Evolutionary conservation across 306 rosid genomes (phyloP), one percentile per base, ranked within the genome.

Genomic region (Ammopiptanthus mongolicus): DNA sequence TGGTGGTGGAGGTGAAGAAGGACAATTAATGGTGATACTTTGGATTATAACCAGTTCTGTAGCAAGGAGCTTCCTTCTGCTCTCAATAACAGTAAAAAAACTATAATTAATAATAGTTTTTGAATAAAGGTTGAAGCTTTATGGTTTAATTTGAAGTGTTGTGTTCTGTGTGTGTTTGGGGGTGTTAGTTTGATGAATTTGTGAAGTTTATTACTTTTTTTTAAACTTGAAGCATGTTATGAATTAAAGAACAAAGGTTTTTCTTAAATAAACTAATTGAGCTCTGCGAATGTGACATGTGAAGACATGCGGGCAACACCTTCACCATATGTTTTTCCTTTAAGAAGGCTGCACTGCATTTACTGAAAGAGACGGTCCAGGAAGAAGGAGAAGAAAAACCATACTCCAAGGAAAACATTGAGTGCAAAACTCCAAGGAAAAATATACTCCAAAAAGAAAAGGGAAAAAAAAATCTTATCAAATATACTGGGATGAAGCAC

Each of bases 11-110:
- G 80, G 96, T 92, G 73, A 92, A 86, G 88, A 92, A 89, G 62
- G 93, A 90, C n/a, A n/a, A n/a, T n/a, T 39, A 78, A 53, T 4
- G 97, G 97, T 0, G 97, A 92, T 13, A 87, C 92, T 1, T 71
- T 90, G 2, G 97, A 92, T 82, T 92, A 90, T 56, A 90, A 90
- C 50, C 89, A 92, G 19, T 92, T 92, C 91, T 92, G 97, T 70
- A 90, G 85, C 67, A 85, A 88, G 39, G 88, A 92, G 87, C 93
- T 92, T 59, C 87, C 96, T 0, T 96, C 97, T 9, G 96, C n/a
- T n/a, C n/a, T n/a, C n/a, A n/a, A n/a, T n/a, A n/a, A n/a, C n/a
- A n/a, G n/a, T n/a, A n/a, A n/a, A n/a, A n/a, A n/a, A n/a, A n/a
- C n/a, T n/a, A n/a, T n/a, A n/a, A n/a, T n/a, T n/a, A n/a, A n/a